Conservation (phyloP, 345 rosid species). For the Angophora floribunda region DNA sequence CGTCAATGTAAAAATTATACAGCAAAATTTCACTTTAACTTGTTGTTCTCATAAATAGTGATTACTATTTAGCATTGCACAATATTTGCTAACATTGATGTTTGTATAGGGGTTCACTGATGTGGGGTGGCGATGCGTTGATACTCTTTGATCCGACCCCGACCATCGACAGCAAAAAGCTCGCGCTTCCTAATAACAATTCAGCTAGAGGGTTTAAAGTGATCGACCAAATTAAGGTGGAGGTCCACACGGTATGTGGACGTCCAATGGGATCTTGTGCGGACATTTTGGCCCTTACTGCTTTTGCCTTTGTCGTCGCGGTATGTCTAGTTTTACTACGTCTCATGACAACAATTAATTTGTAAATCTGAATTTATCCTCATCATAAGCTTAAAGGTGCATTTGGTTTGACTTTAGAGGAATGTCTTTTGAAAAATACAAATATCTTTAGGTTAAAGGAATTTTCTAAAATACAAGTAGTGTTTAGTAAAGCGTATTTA, state of each 20-base stretch:
- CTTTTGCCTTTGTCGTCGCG: conserved; percentile 38
- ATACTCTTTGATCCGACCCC: conserved; percentile 41
- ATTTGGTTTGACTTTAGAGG: conserved; percentile 5
- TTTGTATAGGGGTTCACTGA: background rate
- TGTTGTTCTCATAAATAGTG: background rate
- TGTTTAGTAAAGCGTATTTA: background rate
- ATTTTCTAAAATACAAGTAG: conserved; percentile 14
- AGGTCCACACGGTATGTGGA: conserved; percentile 35
- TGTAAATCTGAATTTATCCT: background rate
- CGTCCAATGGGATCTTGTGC: conserved; percentile 44
- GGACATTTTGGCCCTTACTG: conserved; percentile 42
- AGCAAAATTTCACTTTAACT: background rate
- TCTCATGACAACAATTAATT: background rate
- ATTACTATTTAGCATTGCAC: background rate
- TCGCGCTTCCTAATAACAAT: conserved; percentile 15
- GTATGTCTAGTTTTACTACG: conserved; percentile 1
- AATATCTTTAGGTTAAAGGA: too few species aligned
- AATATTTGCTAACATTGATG: background rate
- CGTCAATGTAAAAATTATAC: conserved; percentile 17
- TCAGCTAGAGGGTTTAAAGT: conserved; percentile 50
- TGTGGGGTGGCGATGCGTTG: conserved; percentile 64
- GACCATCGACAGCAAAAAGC: conserved; percentile 39
- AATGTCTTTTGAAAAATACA: too few species aligned
- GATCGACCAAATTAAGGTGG: conserved; percentile 42
- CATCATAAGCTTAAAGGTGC: background rate